These are phyloP conservation scores for Nitzschia sp. DNA, from an alignment of 108 stramenopile genomes.

Conservation along the genomic window DNA sequence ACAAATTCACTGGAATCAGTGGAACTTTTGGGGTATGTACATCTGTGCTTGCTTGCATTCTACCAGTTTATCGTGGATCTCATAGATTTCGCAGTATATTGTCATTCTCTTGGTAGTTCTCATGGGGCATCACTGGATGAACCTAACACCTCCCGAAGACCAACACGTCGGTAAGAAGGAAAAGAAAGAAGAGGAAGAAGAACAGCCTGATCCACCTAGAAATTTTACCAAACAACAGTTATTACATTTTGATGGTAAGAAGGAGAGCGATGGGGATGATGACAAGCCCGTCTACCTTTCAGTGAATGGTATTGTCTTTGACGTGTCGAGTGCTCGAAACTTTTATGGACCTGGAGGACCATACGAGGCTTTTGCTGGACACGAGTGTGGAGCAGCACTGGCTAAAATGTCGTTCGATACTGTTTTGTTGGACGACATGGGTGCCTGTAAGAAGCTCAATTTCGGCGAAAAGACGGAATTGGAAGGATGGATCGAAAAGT, in stretches of 20 bases:
- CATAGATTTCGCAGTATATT: conserved; percentile 31
- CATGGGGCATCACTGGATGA: conserved; percentile 37
- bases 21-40: conserved; percentile 49
- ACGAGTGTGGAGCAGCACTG: conserved; percentile 90
- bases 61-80: conserved; percentile 1
- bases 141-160: conserved; percentile 3
- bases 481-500: conserved; percentile 91
- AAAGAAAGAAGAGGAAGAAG: conserved; percentile 56
- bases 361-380: conserved; percentile 93
- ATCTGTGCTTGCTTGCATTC: neutral
- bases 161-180: neutral
- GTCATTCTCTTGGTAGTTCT: conserved; percentile 32
- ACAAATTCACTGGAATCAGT: conserved; percentile 36
- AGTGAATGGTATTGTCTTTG: conserved; percentile 87
- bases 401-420: conserved; percentile 93
- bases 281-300: conserved; percentile 90
- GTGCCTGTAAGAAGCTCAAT: conserved; percentile 69
- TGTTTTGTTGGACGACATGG: conserved; percentile 73
- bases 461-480: conserved; percentile 78
- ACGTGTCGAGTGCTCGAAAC: conserved; percentile 84
- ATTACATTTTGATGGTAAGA: conserved; percentile 70
- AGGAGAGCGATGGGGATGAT: conserved; percentile 64
- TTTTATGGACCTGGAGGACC: conserved; percentile 93
- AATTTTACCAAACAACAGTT: conserved; percentile 86
- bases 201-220: conserved; percentile 63